Conservation (phyloP, 257 asterid genomes). For the Anisodus tanguticus region DNA sequence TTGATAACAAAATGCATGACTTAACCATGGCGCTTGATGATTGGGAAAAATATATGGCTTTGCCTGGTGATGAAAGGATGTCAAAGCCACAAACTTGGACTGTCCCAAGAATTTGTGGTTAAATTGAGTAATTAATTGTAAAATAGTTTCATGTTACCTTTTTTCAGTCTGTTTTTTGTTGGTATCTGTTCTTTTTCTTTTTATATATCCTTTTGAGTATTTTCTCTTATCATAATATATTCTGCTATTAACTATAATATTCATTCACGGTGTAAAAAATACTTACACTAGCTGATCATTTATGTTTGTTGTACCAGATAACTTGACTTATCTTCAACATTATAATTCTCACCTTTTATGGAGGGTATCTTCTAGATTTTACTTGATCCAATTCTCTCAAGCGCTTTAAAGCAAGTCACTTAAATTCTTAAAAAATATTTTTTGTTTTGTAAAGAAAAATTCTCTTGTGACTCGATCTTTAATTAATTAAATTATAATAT, state of each 20-base stretch:
- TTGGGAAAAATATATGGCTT: slow-evolving; percentile 52
- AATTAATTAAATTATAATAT: too few species aligned
- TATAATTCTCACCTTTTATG: background rate
- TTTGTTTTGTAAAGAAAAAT: too few species aligned
- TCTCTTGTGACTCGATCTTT: background rate
- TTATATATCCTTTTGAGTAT: too few species aligned
- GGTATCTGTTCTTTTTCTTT: too few species aligned
- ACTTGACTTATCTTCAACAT: background rate
- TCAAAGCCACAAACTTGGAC: slow-evolving; percentile 44
- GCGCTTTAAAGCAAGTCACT: background rate
- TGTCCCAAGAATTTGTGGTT: slow-evolving; percentile 50
- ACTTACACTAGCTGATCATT: too few species aligned
- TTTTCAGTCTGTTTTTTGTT: background rate
- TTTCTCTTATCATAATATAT: too few species aligned
- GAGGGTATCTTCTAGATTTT: background rate
- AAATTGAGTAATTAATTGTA: background rate
- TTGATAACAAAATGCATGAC: slow-evolving; percentile 62
- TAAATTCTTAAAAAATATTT: too few species aligned
- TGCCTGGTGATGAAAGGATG: background rate
- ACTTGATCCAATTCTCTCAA: background rate
- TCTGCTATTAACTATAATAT: too few species aligned
- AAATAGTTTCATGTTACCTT: background rate
- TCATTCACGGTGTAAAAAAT: too few species aligned
- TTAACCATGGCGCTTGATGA: slow-evolving; percentile 51
- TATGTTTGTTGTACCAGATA: background rate